Percentiles rank a stretch among this genome's conserved stretches.
Evolutionary conservation across 768 basidiomycete genomes (phyloP).

Genomic region (Suillus fuscotomentosus): DNA sequence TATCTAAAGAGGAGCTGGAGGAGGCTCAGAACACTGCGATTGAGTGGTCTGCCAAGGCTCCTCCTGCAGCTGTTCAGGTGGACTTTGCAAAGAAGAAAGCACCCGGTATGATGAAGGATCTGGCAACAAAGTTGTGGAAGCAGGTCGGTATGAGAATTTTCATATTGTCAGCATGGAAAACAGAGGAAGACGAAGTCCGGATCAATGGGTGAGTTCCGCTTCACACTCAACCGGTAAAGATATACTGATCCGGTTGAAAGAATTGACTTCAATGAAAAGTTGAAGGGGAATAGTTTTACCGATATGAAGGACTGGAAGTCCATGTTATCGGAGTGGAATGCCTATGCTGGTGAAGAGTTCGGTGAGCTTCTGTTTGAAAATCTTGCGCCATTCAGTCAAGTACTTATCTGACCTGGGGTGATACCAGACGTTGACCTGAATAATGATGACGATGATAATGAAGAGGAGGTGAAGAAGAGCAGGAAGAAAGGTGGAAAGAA

Average conservation of each 20-base stretch:
- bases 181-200: neutral
- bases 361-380: neutral
- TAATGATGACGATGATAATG: neutral
- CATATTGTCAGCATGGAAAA: neutral
- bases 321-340: constrained; percentile 1
- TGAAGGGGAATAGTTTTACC: neutral
- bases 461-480: neutral
- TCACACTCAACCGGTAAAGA: neutral
- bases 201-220: neutral
- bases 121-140: neutral
- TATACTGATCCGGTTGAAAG: neutral
- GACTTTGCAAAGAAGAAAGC: constrained; percentile 3
- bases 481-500: neutral
- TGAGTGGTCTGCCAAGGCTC: neutral
- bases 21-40: neutral
- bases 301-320: neutral
- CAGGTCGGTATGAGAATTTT: constrained; percentile 3
- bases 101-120: neutral
- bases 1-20: constrained; percentile 1
- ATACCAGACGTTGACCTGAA: neutral
- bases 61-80: neutral
- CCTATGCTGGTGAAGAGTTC: neutral
- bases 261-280: neutral
- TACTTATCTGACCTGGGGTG: neutral
- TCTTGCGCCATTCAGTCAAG: neutral